Percentiles rank a stretch among this genome's conserved stretches.
phyloP scores from a whole-genome alignment of 192 early-diverging fungal species.

The Coemansia sp. region DNA sequence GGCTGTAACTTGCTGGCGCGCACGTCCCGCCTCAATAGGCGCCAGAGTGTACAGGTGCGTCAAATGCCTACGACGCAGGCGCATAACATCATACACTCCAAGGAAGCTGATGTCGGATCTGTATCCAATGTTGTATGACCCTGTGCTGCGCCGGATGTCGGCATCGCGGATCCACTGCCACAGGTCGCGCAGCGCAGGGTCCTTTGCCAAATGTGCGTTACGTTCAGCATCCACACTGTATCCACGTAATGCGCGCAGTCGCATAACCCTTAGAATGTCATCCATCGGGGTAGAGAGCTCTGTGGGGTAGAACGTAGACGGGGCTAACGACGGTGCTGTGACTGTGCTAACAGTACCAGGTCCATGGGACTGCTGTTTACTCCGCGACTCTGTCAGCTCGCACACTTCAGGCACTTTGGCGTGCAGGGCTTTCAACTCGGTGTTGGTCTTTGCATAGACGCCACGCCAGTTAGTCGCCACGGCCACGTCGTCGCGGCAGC shows the following conservation, averaged over 20 bases:
- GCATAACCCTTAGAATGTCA: conserved; percentile 84
- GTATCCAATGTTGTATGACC: conserved; percentile 58
- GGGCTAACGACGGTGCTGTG: background rate
- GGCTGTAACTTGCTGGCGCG: background rate
- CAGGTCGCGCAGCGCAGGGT: conserved; percentile 19
- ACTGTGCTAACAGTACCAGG: background rate
- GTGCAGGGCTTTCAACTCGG: conserved; percentile 31
- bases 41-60: conserved; percentile 55
- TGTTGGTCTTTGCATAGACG: conserved; percentile 12
- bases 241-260: conserved; percentile 67
- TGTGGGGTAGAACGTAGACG: background rate
- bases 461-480: conserved; percentile 47
- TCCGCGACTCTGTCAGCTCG: conserved; percentile 14
- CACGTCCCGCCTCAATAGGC: conserved; percentile 11
- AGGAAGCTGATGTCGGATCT: conserved; percentile 43
- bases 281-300: background rate
- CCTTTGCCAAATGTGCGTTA: conserved; percentile 27
- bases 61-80: conserved; percentile 52
- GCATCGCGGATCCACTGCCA: conserved; percentile 57
- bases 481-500: conserved; percentile 39
- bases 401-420: conserved; percentile 30
- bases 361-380: background rate
- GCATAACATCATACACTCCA: conserved; percentile 29
- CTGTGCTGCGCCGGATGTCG: conserved; percentile 42
- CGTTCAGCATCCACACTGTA: conserved; percentile 75